Evolutionary conservation across 1,284 basidiomycete genomes (phyloP), one percentile per base, ranked within the genome.

Genomic region (Phellinidium pouzarii): DNA sequence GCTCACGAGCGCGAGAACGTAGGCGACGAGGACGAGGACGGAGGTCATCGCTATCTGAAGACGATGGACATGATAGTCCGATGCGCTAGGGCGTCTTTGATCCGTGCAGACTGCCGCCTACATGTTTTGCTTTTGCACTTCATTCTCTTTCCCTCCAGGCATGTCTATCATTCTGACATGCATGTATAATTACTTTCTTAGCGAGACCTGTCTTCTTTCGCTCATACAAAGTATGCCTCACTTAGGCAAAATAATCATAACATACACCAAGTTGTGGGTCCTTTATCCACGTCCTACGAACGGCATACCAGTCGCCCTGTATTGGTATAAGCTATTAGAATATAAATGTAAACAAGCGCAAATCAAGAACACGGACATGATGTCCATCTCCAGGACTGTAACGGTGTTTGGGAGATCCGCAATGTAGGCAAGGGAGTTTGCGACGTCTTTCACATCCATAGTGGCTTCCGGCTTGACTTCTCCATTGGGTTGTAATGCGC

Each of bases 391-490:
- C 40, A 90, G 74, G 48, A 91, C 77, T 23, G 84, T 82, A 2
- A 87, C 83, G 48, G 81, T 76, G 14, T 75, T 73, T 0, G 86
- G 85, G 37, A 92, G 69, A 29, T 70, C 70, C 0, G 85, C 84
- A 53, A 91, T 76, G 61, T 88, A 80, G 3, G 85, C 81, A 45
- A 92, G 68, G 1, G 82, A 76, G 52, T 80, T 72, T 0, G 80
- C 88, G 38, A 92, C 87, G 61, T 90, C 78, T 53, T 78, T 66
- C 3, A 79, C 80, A 54, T 87, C 81, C 59, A 88, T 82, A 17
- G 76, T 77, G 1, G 80, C 76, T 65, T 92, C 89, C 2, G 71
- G 67, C 22, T 74, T 66, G 20, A 73, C 66, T 8, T 71, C 68
- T 1, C 89, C 88, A 63, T 91, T 77, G 0, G 88, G 75, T 63